Conservation (phyloP, 441 rosid genomes). For the Adansonia grandidieri region DNA sequence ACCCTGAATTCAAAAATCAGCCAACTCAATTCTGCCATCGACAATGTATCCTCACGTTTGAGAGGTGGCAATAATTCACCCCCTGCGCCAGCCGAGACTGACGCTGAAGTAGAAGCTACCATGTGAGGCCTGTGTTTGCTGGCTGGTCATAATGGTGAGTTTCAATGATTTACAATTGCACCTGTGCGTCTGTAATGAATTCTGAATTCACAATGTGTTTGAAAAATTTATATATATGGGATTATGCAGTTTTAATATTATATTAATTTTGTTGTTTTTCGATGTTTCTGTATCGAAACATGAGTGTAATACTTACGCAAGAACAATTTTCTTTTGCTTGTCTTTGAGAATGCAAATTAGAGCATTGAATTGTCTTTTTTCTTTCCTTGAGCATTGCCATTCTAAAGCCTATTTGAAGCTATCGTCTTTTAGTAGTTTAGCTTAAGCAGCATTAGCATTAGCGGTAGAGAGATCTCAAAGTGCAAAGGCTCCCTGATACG, state of each 20-base stretch:
- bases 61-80: slow-evolving; percentile 64
- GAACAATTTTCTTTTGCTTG: not conserved
- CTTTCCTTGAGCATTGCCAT: not conserved
- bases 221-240: slow-evolving; percentile 4
- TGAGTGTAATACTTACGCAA: not conserved
- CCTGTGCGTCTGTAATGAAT: not conserved
- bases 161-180: not conserved
- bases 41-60: slow-evolving; percentile 85
- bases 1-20: slow-evolving; percentile 79
- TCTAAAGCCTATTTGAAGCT: not conserved
- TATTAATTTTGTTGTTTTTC: not conserved
- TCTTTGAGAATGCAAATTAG: not conserved
- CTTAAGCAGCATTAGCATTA: not conserved
- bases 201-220: not conserved
- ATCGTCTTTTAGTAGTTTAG: not conserved
- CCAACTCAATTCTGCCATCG: slow-evolving; percentile 91
- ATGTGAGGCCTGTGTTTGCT: slow-evolving; percentile 38
- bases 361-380: not conserved
- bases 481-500: not conserved
- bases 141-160: slow-evolving; percentile 1
- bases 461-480: not conserved
- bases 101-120: slow-evolving; percentile 75
- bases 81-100: slow-evolving; percentile 49
- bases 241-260: slow-evolving; percentile 6
- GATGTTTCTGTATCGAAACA: not conserved